Evolutionary conservation across 371 early-diverging fungal species (phyloP).

Genomic region (Coelomomyces lativittatus): DNA sequence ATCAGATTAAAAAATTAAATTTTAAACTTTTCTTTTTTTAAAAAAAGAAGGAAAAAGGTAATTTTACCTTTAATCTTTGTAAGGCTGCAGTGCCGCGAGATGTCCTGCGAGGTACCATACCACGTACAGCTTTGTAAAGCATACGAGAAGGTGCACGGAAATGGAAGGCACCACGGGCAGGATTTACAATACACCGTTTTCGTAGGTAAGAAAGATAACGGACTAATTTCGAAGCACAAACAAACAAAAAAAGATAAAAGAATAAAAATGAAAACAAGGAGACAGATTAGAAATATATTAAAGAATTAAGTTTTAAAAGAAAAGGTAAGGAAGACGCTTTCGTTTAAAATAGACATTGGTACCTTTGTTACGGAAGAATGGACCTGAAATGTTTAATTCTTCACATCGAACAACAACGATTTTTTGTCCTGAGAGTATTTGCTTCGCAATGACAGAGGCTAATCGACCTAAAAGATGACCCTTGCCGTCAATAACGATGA

Average conservation of each 20-base stretch:
- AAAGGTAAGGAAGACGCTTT: too few species aligned
- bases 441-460: conserved; percentile 95
- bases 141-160: conserved; percentile 95
- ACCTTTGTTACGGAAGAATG: conserved; percentile 97
- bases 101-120: conserved; percentile 99
- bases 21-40: too few species aligned
- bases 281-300: not conserved
- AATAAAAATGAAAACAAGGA: not conserved
- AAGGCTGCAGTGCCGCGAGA: conserved; percentile 93
- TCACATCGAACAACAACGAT: conserved; percentile 96
- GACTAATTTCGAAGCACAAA: not conserved
- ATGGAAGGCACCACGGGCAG: conserved; percentile 95
- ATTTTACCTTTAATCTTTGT: conserved; percentile 63
- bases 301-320: too few species aligned
- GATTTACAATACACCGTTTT: conserved; percentile 98
- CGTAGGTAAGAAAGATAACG: conserved; percentile 82
- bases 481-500: conserved; percentile 97
- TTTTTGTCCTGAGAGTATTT: conserved; percentile 91
- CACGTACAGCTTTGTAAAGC: conserved; percentile 93
- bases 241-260: conserved; percentile 1
- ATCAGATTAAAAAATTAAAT: too few species aligned
- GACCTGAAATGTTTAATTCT: conserved; percentile 91
- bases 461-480: conserved; percentile 98
- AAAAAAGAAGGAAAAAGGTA: not conserved
- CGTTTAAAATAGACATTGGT: too few species aligned